Evolutionary conservation across 2,329 filamentous ascomycete genomes (phyloP).

Genomic region (Ramularia endophylla): DNA sequence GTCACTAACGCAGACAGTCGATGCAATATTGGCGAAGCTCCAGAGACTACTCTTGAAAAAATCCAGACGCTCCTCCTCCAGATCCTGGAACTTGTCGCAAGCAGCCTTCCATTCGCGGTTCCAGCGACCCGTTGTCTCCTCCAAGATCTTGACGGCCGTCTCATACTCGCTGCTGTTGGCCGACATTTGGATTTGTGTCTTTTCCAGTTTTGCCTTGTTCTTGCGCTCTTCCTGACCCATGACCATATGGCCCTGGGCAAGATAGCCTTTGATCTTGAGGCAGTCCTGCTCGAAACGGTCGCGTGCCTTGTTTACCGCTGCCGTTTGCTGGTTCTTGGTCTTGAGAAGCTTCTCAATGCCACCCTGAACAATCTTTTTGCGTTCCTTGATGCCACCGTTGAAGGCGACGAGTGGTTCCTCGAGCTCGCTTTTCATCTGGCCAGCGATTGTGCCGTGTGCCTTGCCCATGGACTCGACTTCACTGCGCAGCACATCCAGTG

Average conservation of each 20-base stretch:
- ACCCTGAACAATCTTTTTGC: conserved; percentile 90
- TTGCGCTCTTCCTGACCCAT: conserved; percentile 99
- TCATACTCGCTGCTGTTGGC: conserved; percentile 92
- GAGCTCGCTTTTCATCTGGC: conserved; percentile 92
- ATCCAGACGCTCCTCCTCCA: conserved; percentile 94
- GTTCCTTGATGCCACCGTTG: conserved; percentile 90
- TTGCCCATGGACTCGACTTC: conserved; percentile 94
- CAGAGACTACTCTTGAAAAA: conserved; percentile 97
- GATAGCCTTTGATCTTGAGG: conserved; percentile 95
- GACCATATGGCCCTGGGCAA: conserved; percentile 98
- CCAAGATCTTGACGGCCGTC: conserved; percentile 80
- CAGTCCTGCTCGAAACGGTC: conserved; percentile 98
- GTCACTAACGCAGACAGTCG: conserved; percentile 95
- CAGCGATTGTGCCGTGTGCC: conserved; percentile 81
- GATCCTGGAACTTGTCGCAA: conserved; percentile 96
- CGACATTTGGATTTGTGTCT: conserved; percentile 93
- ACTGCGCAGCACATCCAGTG: conserved; percentile 78
- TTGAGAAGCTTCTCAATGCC: conserved; percentile 94
- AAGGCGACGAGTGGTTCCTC: conserved; percentile 92
- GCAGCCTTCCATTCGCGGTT: conserved; percentile 98
- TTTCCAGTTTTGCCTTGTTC: conserved; percentile 98
- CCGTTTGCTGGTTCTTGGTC: conserved; percentile 85
- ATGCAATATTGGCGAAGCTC: conserved; percentile 96
- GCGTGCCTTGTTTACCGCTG: conserved; percentile 85
- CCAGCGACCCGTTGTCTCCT: conserved; percentile 93